Conservation (phyloP, 192 early-diverging fungal genomes). For the Lunasporangiospora selenospora region DNA sequence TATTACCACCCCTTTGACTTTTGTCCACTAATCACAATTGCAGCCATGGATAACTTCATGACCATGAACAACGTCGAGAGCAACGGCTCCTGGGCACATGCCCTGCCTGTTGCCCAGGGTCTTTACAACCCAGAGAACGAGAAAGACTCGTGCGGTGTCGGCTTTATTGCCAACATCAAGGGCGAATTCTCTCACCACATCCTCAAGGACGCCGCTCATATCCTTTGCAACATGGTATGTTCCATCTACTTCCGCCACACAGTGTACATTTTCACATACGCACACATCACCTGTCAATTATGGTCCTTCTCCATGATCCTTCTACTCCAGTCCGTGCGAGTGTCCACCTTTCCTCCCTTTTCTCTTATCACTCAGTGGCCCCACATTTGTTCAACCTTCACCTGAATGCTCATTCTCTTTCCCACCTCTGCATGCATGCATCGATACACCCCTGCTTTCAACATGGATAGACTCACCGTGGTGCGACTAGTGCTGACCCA, state of each 20-base stretch:
- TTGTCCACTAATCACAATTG: background rate
- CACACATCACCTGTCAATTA: too few relatives aligned
- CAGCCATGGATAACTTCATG: conserved; percentile 39
- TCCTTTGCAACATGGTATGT: conserved; percentile 95
- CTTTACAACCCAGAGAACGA: conserved; percentile 89
- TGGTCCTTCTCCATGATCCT: too few relatives aligned
- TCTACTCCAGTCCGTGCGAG: too few relatives aligned
- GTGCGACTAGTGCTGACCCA: conserved; percentile 91
- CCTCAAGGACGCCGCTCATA: conserved; percentile 85
- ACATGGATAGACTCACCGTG: conserved; percentile 79
- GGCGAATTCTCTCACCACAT: conserved; percentile 84
- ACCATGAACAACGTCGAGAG: conserved; percentile 47
- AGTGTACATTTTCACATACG: too few relatives aligned
- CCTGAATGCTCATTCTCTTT: background rate
- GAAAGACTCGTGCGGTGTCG: conserved; percentile 97
- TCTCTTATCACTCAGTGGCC: background rate
- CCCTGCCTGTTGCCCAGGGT: conserved; percentile 85
- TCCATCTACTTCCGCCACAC: background rate
- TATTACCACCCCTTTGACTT: background rate
- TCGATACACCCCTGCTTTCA: conserved; percentile 3
- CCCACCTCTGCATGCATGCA: background rate
- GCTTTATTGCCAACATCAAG: conserved; percentile 96
- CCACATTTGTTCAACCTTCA: conserved; percentile 2
- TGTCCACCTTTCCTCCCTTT: background rate
- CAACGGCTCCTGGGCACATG: conserved; percentile 79